Conservation (phyloP, 1,139 yeast genomes). For the Hyphopichia pseudoburtonii region DNA sequence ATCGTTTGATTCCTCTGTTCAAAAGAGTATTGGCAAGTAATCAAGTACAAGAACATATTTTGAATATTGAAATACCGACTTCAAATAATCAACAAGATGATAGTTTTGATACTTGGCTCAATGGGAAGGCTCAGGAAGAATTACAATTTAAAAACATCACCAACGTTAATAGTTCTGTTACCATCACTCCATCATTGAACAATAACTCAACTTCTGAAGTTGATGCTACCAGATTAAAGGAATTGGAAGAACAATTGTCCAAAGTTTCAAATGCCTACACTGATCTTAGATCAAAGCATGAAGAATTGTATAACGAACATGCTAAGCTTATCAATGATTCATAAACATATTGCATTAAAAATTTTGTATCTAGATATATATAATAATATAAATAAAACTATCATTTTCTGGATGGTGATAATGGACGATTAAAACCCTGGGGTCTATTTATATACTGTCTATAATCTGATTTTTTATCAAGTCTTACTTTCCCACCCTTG, state of each 20-base stretch:
- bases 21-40: conserved; percentile 55
- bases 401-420: conserved; percentile 46
- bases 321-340: conserved; percentile 29
- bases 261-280: conserved; percentile 57
- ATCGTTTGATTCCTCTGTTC: conserved; percentile 50
- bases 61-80: conserved; percentile 45
- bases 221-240: conserved; percentile 15
- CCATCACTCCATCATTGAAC: not conserved
- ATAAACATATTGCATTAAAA: conserved; percentile 5
- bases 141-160: conserved; percentile 46
- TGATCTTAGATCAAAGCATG: conserved; percentile 60
- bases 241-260: conserved; percentile 46
- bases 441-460: conserved; percentile 69
- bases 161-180: conserved; percentile 35
- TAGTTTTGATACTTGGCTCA: conserved; percentile 41
- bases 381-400: not conserved
- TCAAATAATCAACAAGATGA: conserved; percentile 7
- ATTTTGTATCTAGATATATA: not conserved
- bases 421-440: conserved; percentile 60
- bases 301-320: conserved; percentile 57
- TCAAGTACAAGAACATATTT: conserved; percentile 48
- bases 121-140: conserved; percentile 51
- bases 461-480: conserved; percentile 46
- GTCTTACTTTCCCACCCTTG: conserved; percentile 47
- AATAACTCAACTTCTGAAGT: conserved; percentile 8